Evolutionary conservation across 2,329 filamentous ascomycete species (phyloP), one percentile per base, ranked within the genome.

Genomic region (Paramyrothecium sp.): DNA sequence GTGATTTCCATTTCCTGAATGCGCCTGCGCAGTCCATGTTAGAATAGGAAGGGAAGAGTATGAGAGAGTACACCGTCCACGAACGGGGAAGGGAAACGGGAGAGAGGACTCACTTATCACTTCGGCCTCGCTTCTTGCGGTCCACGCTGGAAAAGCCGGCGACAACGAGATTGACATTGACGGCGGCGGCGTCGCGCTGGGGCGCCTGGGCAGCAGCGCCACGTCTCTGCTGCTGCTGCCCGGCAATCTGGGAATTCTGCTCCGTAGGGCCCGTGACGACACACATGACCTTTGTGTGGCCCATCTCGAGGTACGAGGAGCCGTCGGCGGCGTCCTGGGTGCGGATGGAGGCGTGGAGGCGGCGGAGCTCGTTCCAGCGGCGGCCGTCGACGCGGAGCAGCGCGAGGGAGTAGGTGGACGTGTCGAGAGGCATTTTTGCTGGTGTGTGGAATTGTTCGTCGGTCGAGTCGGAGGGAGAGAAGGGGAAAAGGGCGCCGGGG

Each of bases 281-380:
- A 75, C 94, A 97, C 76, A 98, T 91, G 65, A 99, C 89, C 71
- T 97, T 95, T 21, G 95, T 99, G 76, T 98, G 96, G 67, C 95
- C 95, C 89, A 96, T 96, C 72, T 97, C 92, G 58, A 98, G 86
- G 75, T 97, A 97, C 60, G 89, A 91, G 49, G 91, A 96, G 38
- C 95, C 95, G 67, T 98, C 95, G 56, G 93, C 92, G 53, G 93
- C 89, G 59, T 93, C 89, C 75, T 97, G 95, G 1, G 92, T 97
- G 60, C 89, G 90, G 70, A 99, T 92, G 75, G 96, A 91, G 51
- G 90, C 94, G 69, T 92, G 87, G 53, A 97, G 84, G 8, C 91
- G 88, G 26, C 95, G 92, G 44, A 99, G 85, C 74, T 99, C 95
- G 78, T 99, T 98, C 95, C 95, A 99, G 66, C 95, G 88, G 60